Base-by-base conservation (phyloP, 2,329 filamentous ascomycete species). In the Knufia fluminis region DNA sequence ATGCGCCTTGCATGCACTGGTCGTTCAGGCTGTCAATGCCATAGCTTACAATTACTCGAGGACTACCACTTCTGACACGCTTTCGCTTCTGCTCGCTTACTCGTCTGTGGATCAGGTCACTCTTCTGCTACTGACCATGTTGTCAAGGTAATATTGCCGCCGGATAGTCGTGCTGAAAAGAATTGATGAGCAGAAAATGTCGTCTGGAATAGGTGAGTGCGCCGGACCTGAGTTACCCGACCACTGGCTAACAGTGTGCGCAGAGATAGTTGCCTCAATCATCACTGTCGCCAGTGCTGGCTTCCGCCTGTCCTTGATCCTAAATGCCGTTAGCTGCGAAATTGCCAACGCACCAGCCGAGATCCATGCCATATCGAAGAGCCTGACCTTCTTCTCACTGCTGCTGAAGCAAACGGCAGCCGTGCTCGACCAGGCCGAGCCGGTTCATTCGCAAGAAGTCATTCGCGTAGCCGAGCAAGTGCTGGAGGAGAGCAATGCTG, bases 301-400 rank as follows among this genome's bases (percentile, higher is more conserved):
- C 20, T 65, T 68, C 52, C 62, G 66, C 33, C 64, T 70, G 9
- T 69, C 67, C 4, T 58, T 70, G 10, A 59, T 69, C 16, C 58
- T 71, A 4, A 70, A 70, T 54, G 67, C 66, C 10, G 64, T 69
- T n/a, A 65, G 62, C 43, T 66, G 64, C 50, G 66, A 68, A 54
- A 61, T 70, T 24, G 64, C 65, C 4, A 63, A 62, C 51, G 64
- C 64, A 4, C 63, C 64, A 14, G 58, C 66, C 43, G 67, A 70
- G 50, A 66, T 69, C 39, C 66, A 69, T 48, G 65, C 61, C 51
- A 69, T 71, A 44, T 66, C 67, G 10, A 69, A 68, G 49, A 62
- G 62, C 10, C 61, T 71, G 14, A 67, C 68, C 14, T 60, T 69
- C 6, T 70, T 68, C 46, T 62, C 67, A 4, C 56, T 65, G 41